Base-by-base conservation (phyloP, 257 asterid genomes). In the Rhazya stricta region DNA sequence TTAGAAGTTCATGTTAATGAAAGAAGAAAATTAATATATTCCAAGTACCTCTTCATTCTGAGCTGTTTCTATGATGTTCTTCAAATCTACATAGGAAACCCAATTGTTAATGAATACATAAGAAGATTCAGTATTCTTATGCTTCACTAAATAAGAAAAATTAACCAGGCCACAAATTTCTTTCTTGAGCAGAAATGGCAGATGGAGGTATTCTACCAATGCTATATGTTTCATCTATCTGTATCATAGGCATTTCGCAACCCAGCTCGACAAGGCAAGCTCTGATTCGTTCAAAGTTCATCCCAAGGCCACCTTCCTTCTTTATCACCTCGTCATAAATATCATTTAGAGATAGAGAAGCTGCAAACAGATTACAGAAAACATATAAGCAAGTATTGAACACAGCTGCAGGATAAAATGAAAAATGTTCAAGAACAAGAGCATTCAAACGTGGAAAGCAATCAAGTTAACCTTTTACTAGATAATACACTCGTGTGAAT, bases 301-400 rank as follows among this genome's bases (percentile, higher is more conserved):
- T 80, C 73, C 88, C 85, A 79, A 86, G 81, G 81, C 93, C 97
- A 51, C 80, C 85, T 61, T 89, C 90, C 45, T 83, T 88, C 83
- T 90, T 90, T 69, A 89, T 94, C 77, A 92, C 91, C 84, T 89
- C 97, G 66, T 86, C 89, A 72, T 86, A 88, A 76, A 94, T 88
- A 73, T 83, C 88, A 84, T 88, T 83, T 72, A 87, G 75, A 53
- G 96, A 84, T 56, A 90, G 78, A 39, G 83, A 74, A 66, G 84
- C 99, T 94, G 90, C 75, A 86, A 83, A 81, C 27, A 50, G 74
- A 65, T 60, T 58, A 54, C 25, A 67, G 13, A 79, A 45, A 78
- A 81, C 77, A 82, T 72, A 62, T 43, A n/a, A 72, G 73, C 25
- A 61, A 74, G 48, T 37, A 39, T 46, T 23, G 34, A 36, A 45